A percentile compares a stretch with the other conserved stretches of the same genome.
These are phyloP conservation scores for Acer yangbiense DNA, from an alignment of 345 rosid species.

Conservation along the genomic window DNA sequence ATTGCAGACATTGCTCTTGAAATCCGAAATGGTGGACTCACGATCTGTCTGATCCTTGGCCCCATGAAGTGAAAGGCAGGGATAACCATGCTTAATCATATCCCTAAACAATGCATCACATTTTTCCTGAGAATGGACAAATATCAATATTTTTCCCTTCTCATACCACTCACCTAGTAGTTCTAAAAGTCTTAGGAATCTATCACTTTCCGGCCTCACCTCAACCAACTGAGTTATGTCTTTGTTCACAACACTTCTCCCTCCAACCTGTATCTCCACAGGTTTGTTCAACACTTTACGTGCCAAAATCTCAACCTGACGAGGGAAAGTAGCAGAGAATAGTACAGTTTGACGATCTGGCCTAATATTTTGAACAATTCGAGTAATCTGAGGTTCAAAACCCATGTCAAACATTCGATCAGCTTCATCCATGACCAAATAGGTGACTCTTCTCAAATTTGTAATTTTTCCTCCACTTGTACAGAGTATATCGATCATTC, in stretches of 20 bases:
- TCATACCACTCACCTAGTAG: conserved; percentile 96
- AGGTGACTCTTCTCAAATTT: conserved; percentile 83
- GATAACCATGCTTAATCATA: conserved; percentile 75
- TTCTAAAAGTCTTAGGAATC: conserved; percentile 83
- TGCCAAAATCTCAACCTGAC: conserved; percentile 93
- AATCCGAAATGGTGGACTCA: conserved; percentile 88
- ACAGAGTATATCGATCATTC: conserved; percentile 97
- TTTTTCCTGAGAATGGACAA: conserved; percentile 89
- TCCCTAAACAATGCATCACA: conserved; percentile 86
- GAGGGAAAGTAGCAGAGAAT: conserved; percentile 96
- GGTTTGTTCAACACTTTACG: conserved; percentile 86
- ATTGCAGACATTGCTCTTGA: conserved; percentile 90
- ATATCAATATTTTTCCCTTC: conserved; percentile 86
- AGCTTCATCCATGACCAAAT: conserved; percentile 95
- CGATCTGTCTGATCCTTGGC: conserved; percentile 97
- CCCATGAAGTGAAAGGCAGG: conserved; percentile 96
- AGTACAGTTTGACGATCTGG: conserved; percentile 95
- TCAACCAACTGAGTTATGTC: conserved; percentile 91
- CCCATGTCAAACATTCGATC: conserved; percentile 99
- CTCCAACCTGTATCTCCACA: conserved; percentile 90
- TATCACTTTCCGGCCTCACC: conserved; percentile 87
- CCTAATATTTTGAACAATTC: conserved; percentile 91
- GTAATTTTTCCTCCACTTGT: conserved; percentile 93
- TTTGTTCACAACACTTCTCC: conserved; percentile 97
- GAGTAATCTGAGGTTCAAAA: conserved; percentile 91